Percentiles rank a stretch among this genome's conserved stretches.
Conservation (phyloP, 2,329 filamentous ascomycete genomes). For the Sporothrix schenckii region DNA sequence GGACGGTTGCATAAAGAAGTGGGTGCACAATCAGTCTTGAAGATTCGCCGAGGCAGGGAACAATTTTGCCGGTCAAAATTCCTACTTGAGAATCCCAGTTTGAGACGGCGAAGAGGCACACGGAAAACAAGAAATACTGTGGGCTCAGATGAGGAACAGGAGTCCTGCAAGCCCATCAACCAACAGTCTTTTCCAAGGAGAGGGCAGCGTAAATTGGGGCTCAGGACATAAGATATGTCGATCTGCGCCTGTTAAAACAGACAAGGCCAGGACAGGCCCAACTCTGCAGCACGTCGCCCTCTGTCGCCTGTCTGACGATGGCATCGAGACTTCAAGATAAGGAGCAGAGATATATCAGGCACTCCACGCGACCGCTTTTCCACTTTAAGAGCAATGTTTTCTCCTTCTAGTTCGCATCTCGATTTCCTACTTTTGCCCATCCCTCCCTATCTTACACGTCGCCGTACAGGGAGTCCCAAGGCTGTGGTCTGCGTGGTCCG, state of each 20-base stretch:
- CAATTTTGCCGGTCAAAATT: not conserved
- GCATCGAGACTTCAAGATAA: not conserved
- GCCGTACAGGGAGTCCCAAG: not conserved
- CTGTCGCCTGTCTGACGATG: too few species aligned
- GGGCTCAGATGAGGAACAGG: constrained; percentile 1
- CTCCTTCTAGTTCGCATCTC: constrained; percentile 4
- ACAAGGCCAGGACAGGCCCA: not conserved
- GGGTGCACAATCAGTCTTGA: not conserved
- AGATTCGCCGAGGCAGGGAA: constrained; percentile 7
- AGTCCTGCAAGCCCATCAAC: not conserved
- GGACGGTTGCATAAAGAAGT: not conserved
- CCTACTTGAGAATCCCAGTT: not conserved
- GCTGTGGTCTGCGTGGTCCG: constrained; percentile 20
- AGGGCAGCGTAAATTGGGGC: not conserved
- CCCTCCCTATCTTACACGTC: not conserved
- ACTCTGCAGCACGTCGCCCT: too few species aligned
- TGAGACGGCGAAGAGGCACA: not conserved
- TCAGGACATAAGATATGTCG: constrained; percentile 11
- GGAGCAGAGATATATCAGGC: not conserved
- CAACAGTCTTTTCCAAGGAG: not conserved
- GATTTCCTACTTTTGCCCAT: not conserved
- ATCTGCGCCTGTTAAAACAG: constrained; percentile 25
- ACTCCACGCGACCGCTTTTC: not conserved
- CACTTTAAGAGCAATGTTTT: not conserved
- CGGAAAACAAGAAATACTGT: constrained; percentile 16